Evolutionary conservation across 441 rosid species (phyloP).

Genomic region (Theobroma grandiflorum): DNA sequence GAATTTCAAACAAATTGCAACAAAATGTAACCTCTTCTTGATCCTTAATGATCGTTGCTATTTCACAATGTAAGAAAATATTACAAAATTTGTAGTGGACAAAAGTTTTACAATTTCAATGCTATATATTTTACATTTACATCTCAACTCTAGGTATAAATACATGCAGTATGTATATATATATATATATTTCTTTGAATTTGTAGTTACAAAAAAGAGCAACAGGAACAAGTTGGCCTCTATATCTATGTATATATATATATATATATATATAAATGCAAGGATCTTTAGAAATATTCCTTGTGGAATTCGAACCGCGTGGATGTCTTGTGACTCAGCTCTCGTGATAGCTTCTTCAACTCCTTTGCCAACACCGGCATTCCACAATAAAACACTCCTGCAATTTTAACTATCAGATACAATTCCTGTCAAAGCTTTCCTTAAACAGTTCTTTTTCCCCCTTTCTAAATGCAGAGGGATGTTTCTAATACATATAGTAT

Average conservation of each 20-base stretch:
- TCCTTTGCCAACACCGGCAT: conserved; percentile 92
- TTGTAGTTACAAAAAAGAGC: conserved; percentile 31
- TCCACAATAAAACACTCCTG: conserved; percentile 98
- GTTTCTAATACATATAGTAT: too few relatives aligned
- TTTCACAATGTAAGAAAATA: neutral
- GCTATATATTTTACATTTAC: conserved; percentile 31
- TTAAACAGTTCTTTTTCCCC: neutral
- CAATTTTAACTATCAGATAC: conserved; percentile 25
- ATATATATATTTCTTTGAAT: conserved; percentile 31
- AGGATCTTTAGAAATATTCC: conserved; percentile 65
- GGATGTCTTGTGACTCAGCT: conserved; percentile 75
- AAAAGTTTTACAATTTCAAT: neutral
- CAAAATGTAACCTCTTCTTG: neutral
- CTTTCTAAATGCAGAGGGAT: too few relatives aligned
- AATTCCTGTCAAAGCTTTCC: neutral
- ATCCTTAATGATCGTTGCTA: neutral
- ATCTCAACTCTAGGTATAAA: conserved; percentile 34
- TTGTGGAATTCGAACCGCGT: conserved; percentile 93
- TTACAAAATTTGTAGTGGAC: neutral
- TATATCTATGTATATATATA: too few relatives aligned
- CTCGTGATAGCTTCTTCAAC: conserved; percentile 74
- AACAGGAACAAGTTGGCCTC: neutral
- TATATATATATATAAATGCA: neutral
- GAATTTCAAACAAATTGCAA: neutral
- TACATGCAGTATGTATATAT: neutral